Conservation (phyloP, 1,284 basidiomycete species). For the Cryptococcus sp. region DNA sequence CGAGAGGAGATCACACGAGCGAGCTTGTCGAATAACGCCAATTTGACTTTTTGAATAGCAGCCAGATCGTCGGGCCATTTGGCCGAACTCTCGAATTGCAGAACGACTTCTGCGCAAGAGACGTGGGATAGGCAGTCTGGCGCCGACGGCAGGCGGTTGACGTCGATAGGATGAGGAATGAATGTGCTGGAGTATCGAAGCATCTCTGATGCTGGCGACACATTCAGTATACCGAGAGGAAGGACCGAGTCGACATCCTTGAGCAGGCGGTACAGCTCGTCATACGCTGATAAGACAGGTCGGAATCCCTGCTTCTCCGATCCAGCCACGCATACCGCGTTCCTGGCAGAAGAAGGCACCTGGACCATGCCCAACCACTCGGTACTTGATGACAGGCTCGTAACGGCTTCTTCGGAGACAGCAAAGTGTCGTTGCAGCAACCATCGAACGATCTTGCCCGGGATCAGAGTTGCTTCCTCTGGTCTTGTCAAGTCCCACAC, state of each 20-base stretch:
- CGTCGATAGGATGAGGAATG: constrained; percentile 64
- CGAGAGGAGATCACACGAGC: constrained; percentile 64
- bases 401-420: constrained; percentile 59
- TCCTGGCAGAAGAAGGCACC: constrained; percentile 61
- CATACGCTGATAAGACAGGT: constrained; percentile 75
- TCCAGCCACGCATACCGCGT: constrained; percentile 53
- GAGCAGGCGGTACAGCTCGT: constrained; percentile 72
- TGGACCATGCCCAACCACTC: constrained; percentile 64
- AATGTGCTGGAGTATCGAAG: constrained; percentile 85
- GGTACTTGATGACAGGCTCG: constrained; percentile 61
- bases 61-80: constrained; percentile 93
- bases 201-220: constrained; percentile 68
- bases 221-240: constrained; percentile 76
- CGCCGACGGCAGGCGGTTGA: constrained; percentile 51
- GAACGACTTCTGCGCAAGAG: constrained; percentile 68
- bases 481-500: constrained; percentile 70
- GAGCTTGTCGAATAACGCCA: constrained; percentile 83
- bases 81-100: constrained; percentile 88
- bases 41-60: constrained; percentile 92
- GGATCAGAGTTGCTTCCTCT: constrained; percentile 78
- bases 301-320: constrained; percentile 66
- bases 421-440: constrained; percentile 75
- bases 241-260: constrained; percentile 75
- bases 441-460: constrained; percentile 71
- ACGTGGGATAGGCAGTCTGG: constrained; percentile 64